Evolutionary conservation across 345 rosid genomes (phyloP).

Genomic region (Gossypium australe): DNA sequence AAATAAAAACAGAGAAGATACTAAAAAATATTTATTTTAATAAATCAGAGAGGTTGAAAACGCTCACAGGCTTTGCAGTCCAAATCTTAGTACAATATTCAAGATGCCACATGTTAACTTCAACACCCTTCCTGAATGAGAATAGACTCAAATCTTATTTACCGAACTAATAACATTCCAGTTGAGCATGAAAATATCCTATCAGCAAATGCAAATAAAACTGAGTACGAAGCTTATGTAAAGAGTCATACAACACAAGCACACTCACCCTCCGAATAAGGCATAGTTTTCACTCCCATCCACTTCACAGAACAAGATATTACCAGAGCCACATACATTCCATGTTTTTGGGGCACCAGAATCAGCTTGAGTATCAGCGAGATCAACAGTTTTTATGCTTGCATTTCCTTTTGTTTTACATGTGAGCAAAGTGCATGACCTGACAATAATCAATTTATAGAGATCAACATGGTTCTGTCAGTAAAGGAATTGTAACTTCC

Average conservation of each 20-base stretch:
- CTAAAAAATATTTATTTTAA: neutral
- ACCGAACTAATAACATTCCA: neutral
- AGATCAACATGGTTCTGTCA: slow-evolving; percentile 6
- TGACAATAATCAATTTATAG: slow-evolving; percentile 23
- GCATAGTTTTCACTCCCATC: slow-evolving; percentile 65
- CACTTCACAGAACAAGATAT: slow-evolving; percentile 50
- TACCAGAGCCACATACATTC: slow-evolving; percentile 71
- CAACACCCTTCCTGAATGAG: slow-evolving; percentile 68
- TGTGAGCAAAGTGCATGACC: slow-evolving; percentile 66
- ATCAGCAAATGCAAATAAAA: slow-evolving; percentile 3
- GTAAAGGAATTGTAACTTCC: neutral
- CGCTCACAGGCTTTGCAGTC: slow-evolving; percentile 75
- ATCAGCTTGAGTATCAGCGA: slow-evolving; percentile 28
- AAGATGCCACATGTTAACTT: slow-evolving; percentile 80
- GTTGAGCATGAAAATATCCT: slow-evolving; percentile 5
- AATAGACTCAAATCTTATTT: slow-evolving; percentile 5
- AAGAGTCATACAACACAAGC: neutral
- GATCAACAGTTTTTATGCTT: slow-evolving; percentile 38
- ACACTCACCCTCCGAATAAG: slow-evolving; percentile 90
- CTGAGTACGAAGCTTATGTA: neutral
- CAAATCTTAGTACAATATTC: slow-evolving; percentile 59
- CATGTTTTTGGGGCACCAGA: slow-evolving; percentile 39
- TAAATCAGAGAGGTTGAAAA: slow-evolving; percentile 12
- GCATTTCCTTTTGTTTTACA: slow-evolving; percentile 77
- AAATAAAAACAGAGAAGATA: neutral